A percentile compares a stretch with the other conserved stretches of the same genome.
These are phyloP conservation scores for Apiospora koreana DNA, from an alignment of 2,329 filamentous ascomycete genomes.

Conservation along the genomic window DNA sequence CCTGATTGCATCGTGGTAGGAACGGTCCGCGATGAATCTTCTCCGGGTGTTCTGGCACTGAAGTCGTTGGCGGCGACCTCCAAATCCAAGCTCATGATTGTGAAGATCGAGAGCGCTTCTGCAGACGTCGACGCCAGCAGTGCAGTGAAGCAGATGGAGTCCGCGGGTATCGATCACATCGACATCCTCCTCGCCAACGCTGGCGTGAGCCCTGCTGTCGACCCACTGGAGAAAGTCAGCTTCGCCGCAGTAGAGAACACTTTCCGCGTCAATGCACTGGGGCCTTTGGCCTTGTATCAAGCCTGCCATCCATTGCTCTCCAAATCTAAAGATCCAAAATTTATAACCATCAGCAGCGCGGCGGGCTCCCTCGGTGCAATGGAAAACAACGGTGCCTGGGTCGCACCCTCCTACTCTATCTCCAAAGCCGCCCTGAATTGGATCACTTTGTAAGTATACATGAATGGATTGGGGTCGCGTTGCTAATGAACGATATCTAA, in stretches of 20 bases:
- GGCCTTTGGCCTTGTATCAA: slow-evolving; percentile 18
- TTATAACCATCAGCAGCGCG: slow-evolving; percentile 17
- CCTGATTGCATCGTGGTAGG: no score
- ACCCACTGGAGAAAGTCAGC: slow-evolving; percentile 17
- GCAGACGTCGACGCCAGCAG: no score
- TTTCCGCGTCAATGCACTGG: slow-evolving; percentile 18
- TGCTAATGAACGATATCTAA: neutral
- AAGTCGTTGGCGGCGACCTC: no score
- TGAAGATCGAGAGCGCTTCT: no score
- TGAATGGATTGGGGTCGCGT: no score
- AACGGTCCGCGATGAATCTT: no score
- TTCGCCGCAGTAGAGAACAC: slow-evolving; percentile 12
- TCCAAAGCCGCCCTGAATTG: neutral
- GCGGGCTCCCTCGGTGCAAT: slow-evolving; percentile 16
- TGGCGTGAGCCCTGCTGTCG: slow-evolving; percentile 13
- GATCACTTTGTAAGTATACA: neutral
- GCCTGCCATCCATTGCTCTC: slow-evolving; percentile 17
- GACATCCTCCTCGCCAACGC: slow-evolving; percentile 5
- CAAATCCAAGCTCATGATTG: no score
- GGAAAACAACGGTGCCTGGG: slow-evolving; percentile 13
- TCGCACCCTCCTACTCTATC: slow-evolving; percentile 17
- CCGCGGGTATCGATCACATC: neutral
- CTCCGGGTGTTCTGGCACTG: no score
- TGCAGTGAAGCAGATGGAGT: neutral
- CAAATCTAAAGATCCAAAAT: slow-evolving; percentile 12